Conservation (phyloP, 208 protist genomes). For the Trypanosoma boissoni region DNA sequence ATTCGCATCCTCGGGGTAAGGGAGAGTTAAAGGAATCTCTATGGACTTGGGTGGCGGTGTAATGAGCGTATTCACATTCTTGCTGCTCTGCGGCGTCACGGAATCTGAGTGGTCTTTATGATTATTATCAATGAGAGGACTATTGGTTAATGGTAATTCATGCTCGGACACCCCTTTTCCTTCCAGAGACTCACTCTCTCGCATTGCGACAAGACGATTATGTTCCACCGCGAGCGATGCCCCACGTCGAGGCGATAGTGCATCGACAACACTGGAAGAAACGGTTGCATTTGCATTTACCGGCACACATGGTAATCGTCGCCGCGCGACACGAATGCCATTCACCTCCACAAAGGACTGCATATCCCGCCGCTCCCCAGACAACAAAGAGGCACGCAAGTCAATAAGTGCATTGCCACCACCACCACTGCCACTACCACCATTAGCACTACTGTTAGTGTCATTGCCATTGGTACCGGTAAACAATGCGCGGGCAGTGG, state of each 20-base stretch:
- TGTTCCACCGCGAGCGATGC: not conserved
- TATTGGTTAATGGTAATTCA: too few relatives aligned
- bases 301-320: conserved; percentile 1
- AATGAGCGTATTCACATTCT: too few relatives aligned
- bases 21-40: too few relatives aligned
- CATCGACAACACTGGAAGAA: too few relatives aligned
- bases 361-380: not conserved
- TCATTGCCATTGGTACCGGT: not conserved
- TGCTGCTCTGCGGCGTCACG: too few relatives aligned
- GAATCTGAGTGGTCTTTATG: too few relatives aligned
- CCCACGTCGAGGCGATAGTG: not conserved
- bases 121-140: too few relatives aligned
- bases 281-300: not conserved
- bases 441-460: not conserved
- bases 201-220: not conserved
- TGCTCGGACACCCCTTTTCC: too few relatives aligned
- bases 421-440: not conserved
- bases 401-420: not conserved
- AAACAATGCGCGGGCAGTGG: conserved; percentile 15
- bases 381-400: not conserved
- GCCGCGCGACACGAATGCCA: conserved; percentile 21
- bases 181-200: not conserved
- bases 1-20: too few relatives aligned
- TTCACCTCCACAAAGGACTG: conserved; percentile 22
- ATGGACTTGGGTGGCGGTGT: too few relatives aligned